A percentile compares a stretch with the other conserved stretches of the same genome.
Conservation (phyloP, 2,329 filamentous ascomycete genomes). For the Hymenoscyphus scutula region DNA sequence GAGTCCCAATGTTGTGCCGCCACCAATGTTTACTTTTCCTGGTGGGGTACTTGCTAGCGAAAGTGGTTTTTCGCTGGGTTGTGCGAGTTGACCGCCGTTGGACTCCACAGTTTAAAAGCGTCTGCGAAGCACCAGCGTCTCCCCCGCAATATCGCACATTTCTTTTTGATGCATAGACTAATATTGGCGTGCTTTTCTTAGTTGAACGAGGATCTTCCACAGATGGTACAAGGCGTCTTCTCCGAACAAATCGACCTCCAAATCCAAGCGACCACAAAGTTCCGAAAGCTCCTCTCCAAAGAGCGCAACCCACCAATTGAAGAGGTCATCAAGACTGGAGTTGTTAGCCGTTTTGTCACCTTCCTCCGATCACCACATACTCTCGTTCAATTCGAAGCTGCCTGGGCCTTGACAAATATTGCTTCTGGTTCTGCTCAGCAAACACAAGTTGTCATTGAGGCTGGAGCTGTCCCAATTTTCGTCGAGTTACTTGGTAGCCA, state of each 20-base stretch:
- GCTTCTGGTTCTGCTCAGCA: constrained; percentile 95
- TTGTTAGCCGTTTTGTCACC: constrained; percentile 95
- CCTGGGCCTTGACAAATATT: constrained; percentile 99
- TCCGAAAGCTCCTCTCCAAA: constrained; percentile 96
- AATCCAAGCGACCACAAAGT: constrained; percentile 96
- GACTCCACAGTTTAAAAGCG: constrained; percentile 21
- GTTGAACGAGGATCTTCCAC: constrained; percentile 96
- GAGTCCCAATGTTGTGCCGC: not conserved
- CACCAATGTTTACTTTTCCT: constrained; percentile 30
- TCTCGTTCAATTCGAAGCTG: constrained; percentile 97
- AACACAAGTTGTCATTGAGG: constrained; percentile 98
- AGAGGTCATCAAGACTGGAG: constrained; percentile 98
- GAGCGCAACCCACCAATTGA: constrained; percentile 99
- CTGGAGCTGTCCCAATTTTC: constrained; percentile 96
- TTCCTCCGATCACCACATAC: constrained; percentile 98
- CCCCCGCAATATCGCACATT: constrained; percentile 13
- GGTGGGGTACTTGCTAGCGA: constrained; percentile 32
- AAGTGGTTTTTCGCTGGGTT: constrained; percentile 35
- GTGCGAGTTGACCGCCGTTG: constrained; percentile 20
- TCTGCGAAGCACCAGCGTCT: constrained; percentile 10
- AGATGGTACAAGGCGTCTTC: constrained; percentile 98
- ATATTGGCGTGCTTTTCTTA: constrained; percentile 41
- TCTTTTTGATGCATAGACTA: constrained; percentile 22
- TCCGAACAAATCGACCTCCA: constrained; percentile 98
- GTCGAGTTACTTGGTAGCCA: constrained; percentile 93